Evolutionary conservation across 257 asterid species (phyloP).

Genomic region (Nyctanthes arbortristis): DNA sequence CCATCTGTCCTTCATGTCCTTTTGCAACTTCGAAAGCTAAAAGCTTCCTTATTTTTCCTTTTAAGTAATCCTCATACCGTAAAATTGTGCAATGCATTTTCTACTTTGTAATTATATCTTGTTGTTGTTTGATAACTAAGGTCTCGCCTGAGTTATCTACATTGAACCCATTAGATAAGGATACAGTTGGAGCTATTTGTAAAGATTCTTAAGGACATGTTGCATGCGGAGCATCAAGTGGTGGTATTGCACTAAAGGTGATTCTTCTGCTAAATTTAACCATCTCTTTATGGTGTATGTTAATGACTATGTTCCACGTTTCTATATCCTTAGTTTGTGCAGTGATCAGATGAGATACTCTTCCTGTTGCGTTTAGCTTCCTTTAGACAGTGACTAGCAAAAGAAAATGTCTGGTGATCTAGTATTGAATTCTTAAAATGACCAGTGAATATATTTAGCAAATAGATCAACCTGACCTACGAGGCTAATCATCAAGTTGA

Average conservation of each 20-base stretch:
- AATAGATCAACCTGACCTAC: too few species aligned
- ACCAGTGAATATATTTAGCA: not conserved
- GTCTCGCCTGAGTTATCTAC: constrained; percentile 36
- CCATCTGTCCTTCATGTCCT: not conserved
- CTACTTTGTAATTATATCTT: constrained; percentile 17
- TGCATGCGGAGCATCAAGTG: constrained; percentile 97
- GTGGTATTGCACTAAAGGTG: constrained; percentile 98
- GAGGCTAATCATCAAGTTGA: too few species aligned
- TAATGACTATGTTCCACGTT: not conserved
- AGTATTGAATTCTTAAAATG: not conserved
- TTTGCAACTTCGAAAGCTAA: constrained; percentile 7
- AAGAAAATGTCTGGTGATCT: not conserved
- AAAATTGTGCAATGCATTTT: constrained; percentile 1
- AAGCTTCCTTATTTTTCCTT: not conserved
- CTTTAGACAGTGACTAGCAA: not conserved
- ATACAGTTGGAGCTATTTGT: constrained; percentile 96
- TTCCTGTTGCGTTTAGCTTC: not conserved
- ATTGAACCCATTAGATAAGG: constrained; percentile 44
- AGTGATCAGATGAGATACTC: not conserved
- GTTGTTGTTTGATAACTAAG: constrained; percentile 31
- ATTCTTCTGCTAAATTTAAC: constrained; percentile 14
- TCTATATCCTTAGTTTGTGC: not conserved
- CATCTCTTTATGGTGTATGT: constrained; percentile 3
- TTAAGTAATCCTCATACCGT: constrained; percentile 1
- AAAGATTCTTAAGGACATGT: constrained; percentile 77